These are phyloP conservation scores for Gloeostereum incarnatum DNA, from an alignment of 768 basidiomycete genomes.

Conservation along the genomic window DNA sequence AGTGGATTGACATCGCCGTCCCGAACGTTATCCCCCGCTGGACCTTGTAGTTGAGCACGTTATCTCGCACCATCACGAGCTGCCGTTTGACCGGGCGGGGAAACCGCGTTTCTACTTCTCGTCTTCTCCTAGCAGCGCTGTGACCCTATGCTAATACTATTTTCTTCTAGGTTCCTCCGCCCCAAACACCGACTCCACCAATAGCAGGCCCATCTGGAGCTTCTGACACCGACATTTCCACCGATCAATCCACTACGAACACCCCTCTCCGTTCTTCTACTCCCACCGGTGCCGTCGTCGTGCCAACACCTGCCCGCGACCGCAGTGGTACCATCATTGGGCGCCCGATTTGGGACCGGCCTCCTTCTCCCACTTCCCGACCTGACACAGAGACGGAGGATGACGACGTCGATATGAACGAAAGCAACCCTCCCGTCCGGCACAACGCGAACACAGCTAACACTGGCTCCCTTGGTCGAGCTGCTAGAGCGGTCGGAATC, in stretches of 20 bases:
- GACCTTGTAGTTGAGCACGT: too few species aligned
- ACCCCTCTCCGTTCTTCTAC: slow-evolving; percentile 54
- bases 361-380: slow-evolving; percentile 30
- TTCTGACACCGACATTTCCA: slow-evolving; percentile 47
- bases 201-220: slow-evolving; percentile 9
- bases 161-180: neutral
- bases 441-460: neutral
- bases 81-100: too few species aligned
- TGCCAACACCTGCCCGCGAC: slow-evolving; percentile 44
- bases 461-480: slow-evolving; percentile 13
- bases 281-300: slow-evolving; percentile 51
- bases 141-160: too few species aligned
- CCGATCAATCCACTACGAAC: slow-evolving; percentile 48
- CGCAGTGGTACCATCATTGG: slow-evolving; percentile 72
- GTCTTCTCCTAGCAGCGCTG: too few species aligned
- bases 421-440: neutral
- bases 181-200: neutral
- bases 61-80: too few species aligned
- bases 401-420: slow-evolving; percentile 44
- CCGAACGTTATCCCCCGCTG: too few species aligned
- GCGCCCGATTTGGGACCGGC: slow-evolving; percentile 27
- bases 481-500: slow-evolving; percentile 42
- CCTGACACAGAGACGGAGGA: slow-evolving; percentile 76
- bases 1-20: too few species aligned
- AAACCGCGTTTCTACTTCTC: too few species aligned